Conservation (phyloP, 2,329 filamentous ascomycete species). For the Ceratocystis variospora region DNA sequence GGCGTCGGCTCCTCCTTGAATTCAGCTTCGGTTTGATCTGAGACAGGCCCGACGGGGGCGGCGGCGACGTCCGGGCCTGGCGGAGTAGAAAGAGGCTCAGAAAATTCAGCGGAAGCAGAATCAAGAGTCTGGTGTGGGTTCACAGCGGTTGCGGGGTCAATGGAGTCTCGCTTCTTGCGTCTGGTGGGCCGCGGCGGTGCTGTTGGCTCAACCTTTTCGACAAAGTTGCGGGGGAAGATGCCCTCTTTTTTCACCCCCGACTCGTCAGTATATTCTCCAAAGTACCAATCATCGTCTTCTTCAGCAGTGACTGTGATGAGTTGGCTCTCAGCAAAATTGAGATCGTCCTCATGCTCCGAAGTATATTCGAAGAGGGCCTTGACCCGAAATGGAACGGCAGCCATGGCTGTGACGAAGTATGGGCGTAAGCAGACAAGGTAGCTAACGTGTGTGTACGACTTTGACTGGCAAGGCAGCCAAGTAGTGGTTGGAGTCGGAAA, state of each 20-base stretch:
- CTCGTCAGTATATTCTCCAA: conserved; percentile 71
- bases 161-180: conserved; percentile 51
- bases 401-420: conserved; percentile 17
- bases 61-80: conserved; percentile 22
- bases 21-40: background rate
- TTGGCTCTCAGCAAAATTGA: conserved; percentile 72
- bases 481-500: background rate
- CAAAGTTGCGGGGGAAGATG: conserved; percentile 92
- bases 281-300: conserved; percentile 90
- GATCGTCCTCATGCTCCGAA: conserved; percentile 87
- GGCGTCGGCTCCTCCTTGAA: conserved; percentile 2
- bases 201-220: conserved; percentile 86
- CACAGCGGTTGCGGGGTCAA: conserved; percentile 27
- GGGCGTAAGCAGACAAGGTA: background rate
- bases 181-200: conserved; percentile 76
- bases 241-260: conserved; percentile 63
- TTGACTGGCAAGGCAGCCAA: background rate
- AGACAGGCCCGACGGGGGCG: conserved; percentile 21
- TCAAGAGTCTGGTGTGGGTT: conserved; percentile 23
- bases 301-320: conserved; percentile 86
- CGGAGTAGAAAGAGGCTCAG: conserved; percentile 12
- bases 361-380: conserved; percentile 91
- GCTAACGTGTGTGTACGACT: background rate
- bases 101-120: conserved; percentile 18
- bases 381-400: conserved; percentile 60